Evolutionary conservation across 805 yeast species (phyloP).

Genomic region (Candida sonorensis): DNA sequence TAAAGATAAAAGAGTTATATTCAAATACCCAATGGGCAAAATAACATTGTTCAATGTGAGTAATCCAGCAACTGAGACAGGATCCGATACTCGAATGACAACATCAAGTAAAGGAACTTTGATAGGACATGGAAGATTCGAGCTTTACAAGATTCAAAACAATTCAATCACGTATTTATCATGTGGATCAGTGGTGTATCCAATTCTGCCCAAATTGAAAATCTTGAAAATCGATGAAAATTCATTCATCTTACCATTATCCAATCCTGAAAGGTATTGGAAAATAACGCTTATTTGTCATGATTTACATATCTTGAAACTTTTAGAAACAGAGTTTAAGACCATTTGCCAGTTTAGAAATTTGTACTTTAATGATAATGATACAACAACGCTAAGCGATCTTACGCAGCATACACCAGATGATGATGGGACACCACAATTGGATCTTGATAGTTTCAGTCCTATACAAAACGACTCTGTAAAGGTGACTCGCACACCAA

Average conservation of each 20-base stretch:
- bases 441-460: too few species aligned
- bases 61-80: too few species aligned
- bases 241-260: slow-evolving; percentile 56
- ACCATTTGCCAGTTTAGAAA: slow-evolving; percentile 18
- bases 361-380: too few species aligned
- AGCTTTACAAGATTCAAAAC: slow-evolving; percentile 50
- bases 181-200: slow-evolving; percentile 68
- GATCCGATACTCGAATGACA: too few species aligned
- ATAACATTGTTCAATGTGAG: too few species aligned
- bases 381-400: too few species aligned
- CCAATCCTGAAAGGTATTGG: slow-evolving; percentile 78
- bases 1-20: slow-evolving; percentile 9
- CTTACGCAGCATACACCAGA: too few species aligned
- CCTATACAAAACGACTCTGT: too few species aligned
- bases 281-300: slow-evolving; percentile 34
- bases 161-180: slow-evolving; percentile 51
- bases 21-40: slow-evolving; percentile 6
- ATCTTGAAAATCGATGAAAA: slow-evolving; percentile 42
- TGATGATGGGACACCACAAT: too few species aligned
- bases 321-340: slow-evolving; percentile 8
- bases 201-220: slow-evolving; percentile 59
- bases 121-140: slow-evolving; percentile 55
- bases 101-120: slow-evolving; percentile 32
- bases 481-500: too few species aligned
- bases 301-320: slow-evolving; percentile 19